These are phyloP conservation scores for Amphirosellinia nigrospora DNA, from an alignment of 495 filamentous ascomycete genomes.

Conservation along the genomic window DNA sequence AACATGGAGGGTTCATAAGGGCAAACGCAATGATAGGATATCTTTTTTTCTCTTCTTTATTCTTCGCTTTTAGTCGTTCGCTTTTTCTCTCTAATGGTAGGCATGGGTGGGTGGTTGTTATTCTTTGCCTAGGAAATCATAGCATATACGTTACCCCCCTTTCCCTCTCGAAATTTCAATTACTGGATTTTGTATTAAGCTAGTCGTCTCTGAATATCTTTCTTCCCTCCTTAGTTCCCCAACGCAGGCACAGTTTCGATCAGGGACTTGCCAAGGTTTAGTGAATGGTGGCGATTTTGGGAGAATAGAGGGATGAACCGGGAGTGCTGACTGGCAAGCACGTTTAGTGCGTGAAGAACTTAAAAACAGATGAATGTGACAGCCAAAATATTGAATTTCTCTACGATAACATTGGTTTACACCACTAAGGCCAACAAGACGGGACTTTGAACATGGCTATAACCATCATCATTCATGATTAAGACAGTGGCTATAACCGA, in stretches of 20 bases:
- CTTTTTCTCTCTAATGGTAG: not conserved
- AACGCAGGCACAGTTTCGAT: not conserved
- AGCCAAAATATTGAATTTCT: not conserved
- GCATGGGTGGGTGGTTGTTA: not conserved
- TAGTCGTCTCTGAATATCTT: not conserved
- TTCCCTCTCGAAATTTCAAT: not conserved
- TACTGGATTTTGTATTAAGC: not conserved
- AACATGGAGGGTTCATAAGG: not conserved
- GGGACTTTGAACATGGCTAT: not conserved
- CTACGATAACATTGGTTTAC: not conserved
- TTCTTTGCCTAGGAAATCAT: not conserved
- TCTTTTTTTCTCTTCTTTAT: not conserved
- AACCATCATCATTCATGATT: not conserved
- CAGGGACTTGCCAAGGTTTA: not conserved
- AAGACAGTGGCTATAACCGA: not conserved
- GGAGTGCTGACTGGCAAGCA: not conserved
- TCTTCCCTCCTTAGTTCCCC: not conserved
- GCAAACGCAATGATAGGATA: conserved; percentile 1
- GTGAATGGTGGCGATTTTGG: not conserved
- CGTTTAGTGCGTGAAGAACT: not conserved
- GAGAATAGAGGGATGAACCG: not conserved
- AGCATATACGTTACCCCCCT: not conserved
- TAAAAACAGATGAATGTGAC: conserved; percentile 12
- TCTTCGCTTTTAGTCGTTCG: not conserved
- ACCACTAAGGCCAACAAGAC: not conserved